phyloP scores from a whole-genome alignment of 2,329 filamentous ascomycete genomes.

The Venturiaceae sp. region DNA sequence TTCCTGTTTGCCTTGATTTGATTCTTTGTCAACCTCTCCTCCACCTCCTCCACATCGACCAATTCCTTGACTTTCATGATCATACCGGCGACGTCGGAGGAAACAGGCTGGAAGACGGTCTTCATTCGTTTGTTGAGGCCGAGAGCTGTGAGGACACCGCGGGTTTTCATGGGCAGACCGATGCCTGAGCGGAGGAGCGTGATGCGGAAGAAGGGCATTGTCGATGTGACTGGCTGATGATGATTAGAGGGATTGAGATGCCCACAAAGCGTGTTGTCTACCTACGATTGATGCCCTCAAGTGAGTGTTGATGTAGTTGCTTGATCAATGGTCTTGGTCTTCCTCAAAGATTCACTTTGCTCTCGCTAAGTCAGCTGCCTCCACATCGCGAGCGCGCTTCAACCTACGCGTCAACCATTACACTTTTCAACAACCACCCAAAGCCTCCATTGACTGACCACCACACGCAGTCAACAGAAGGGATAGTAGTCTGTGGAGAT shows the following conservation, averaged over 20 bases:
- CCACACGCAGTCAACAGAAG: neutral
- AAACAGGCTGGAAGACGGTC: conserved; percentile 83
- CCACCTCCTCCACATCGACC: conserved; percentile 72
- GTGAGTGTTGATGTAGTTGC: neutral
- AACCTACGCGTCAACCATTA: neutral
- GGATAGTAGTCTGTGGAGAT: neutral
- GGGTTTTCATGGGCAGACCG: conserved; percentile 67
- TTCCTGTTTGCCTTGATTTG: conserved; percentile 63
- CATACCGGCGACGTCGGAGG: conserved; percentile 73
- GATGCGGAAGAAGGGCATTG: conserved; percentile 79
- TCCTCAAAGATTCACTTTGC: neutral
- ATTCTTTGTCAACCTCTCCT: conserved; percentile 48
- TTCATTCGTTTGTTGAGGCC: conserved; percentile 76
- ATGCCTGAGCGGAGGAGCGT: conserved; percentile 85
- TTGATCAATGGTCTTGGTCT: neutral
- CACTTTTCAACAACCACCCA: neutral
- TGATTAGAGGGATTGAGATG: neutral
- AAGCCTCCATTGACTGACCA: neutral
- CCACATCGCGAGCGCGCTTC: neutral
- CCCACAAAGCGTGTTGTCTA: neutral
- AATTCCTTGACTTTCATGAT: conserved; percentile 93
- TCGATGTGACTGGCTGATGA: neutral
- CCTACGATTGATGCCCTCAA: neutral
- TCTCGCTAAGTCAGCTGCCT: neutral
- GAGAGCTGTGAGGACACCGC: conserved; percentile 73